phyloP scores from a whole-genome alignment of 441 rosid species.

The Eruca vesicaria region DNA sequence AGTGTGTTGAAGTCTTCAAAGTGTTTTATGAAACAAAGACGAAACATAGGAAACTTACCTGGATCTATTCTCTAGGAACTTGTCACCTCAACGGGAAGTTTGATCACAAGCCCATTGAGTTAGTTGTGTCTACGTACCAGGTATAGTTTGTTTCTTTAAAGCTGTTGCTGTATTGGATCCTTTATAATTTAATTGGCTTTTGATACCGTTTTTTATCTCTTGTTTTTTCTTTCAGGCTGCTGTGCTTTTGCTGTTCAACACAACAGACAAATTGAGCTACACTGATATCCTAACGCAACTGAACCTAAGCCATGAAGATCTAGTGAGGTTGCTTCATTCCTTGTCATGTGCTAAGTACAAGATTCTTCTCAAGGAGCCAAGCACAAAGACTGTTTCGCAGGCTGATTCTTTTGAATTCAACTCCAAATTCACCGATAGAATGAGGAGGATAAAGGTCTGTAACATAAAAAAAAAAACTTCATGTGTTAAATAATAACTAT shows the following conservation, averaged over 20 bases:
- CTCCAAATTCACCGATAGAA: slow-evolving; percentile 73
- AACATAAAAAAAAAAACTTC: background rate
- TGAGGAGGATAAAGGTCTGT: slow-evolving; percentile 91
- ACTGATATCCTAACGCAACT: slow-evolving; percentile 77
- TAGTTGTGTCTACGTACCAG: slow-evolving; percentile 95
- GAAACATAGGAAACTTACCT: slow-evolving; percentile 84
- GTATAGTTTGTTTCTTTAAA: slow-evolving; percentile 34
- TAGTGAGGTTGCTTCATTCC: slow-evolving; percentile 87
- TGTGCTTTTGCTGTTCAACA: too few relatives aligned
- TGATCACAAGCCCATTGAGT: slow-evolving; percentile 78
- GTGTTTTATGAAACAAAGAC: slow-evolving; percentile 80
- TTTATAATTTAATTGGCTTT: background rate
- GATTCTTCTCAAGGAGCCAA: slow-evolving; percentile 83
- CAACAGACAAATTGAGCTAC: slow-evolving; percentile 70
- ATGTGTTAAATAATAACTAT: background rate
- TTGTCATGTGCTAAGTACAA: slow-evolving; percentile 90
- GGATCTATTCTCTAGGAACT: slow-evolving; percentile 93
- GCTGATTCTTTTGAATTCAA: slow-evolving; percentile 78
- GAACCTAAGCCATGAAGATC: slow-evolving; percentile 80
- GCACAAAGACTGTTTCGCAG: slow-evolving; percentile 62
- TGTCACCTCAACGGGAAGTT: slow-evolving; percentile 83
- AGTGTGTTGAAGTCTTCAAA: slow-evolving; percentile 84
- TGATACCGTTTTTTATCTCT: background rate
- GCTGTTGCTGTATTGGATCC: background rate
- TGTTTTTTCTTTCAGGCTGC: slow-evolving; percentile 55